Base-by-base conservation (phyloP, 139 green algal species). In the Chlamydomonas applanata region DNA sequence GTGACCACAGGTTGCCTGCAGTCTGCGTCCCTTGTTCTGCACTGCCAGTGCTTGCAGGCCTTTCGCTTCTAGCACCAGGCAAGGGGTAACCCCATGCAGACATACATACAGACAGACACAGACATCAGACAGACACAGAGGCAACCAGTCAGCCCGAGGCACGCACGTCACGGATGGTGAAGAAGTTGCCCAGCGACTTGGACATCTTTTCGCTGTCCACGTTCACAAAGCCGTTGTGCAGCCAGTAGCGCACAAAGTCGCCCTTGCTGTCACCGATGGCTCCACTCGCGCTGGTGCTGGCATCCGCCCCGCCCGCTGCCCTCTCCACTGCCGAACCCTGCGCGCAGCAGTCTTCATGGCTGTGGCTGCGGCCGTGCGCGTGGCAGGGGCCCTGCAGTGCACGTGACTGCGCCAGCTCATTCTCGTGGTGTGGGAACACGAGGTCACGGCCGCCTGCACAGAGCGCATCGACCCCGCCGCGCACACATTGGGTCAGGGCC, bases 131-230 rank as follows among this genome's bases (percentile, higher is more conserved):
- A n/a, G n/a, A n/a, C n/a, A n/a, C n/a, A n/a, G n/a, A n/a, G n/a
- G n/a, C n/a, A n/a, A n/a, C n/a, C n/a, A n/a, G n/a, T n/a, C n/a
- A n/a, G n/a, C 46, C 14, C n/a, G 4, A 66, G 4, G 32, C 64
- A 56, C 74, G 34, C 64, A 79, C 74, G 27, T 80, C 75, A 56
- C 94, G 73, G 69, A 99, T 99, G 40, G 94, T 99, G 88, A 98
- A 98, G 82, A 99, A 99, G 86, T 99, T 99, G 46, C 96, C 96
- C 13, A 99, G 73, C 1, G 79, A 92, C 88, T 99, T 99, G 66
- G 80, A 93, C 95, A 99, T 99, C 87, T 99, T 99, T 80, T 98
- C 94, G 68, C 82, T 89, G 77, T 98, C 92, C 36, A 99, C 89
- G 69, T 94, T 97, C 40, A 98, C 93, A 76, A 97, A 97, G 57